Evolutionary conservation across 352 stramenopile genomes (phyloP).

Genomic region (Aphanomyces astaci): DNA sequence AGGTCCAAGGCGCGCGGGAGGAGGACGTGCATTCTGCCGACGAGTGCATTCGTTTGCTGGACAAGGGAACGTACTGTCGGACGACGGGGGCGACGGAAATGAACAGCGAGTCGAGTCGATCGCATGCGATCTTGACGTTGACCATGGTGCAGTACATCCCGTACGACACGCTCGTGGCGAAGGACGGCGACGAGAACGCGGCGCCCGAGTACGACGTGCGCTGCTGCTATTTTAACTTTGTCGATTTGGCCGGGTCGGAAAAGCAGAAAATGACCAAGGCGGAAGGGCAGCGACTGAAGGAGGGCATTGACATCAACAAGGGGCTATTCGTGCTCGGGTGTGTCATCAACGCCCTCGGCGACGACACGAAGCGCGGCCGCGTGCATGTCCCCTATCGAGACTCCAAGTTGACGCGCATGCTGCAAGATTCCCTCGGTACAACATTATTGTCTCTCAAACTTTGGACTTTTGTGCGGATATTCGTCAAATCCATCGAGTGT

Average conservation of each 20-base stretch:
- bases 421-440: constrained; percentile 85
- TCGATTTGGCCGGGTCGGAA: constrained; percentile 88
- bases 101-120: constrained; percentile 88
- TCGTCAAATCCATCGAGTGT: too few relatives aligned
- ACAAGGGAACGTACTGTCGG: constrained; percentile 74
- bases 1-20: constrained; percentile 74
- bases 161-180: constrained; percentile 29
- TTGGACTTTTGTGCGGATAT: too few relatives aligned
- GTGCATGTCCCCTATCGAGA: constrained; percentile 92
- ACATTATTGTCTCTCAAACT: too few relatives aligned
- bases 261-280: constrained; percentile 94
- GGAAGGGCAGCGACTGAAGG: constrained; percentile 85
- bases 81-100: constrained; percentile 86
- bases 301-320: constrained; percentile 99
- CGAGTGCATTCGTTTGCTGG: constrained; percentile 72
- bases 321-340: constrained; percentile 95
- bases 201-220: constrained; percentile 63
- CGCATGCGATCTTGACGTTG: constrained; percentile 88
- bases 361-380: constrained; percentile 84
- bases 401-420: constrained; percentile 90
- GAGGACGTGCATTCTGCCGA: constrained; percentile 56
- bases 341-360: constrained; percentile 94
- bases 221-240: constrained; percentile 86
- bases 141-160: constrained; percentile 74
- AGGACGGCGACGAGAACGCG: constrained; percentile 37